A percentile compares a stretch with the other conserved stretches of the same genome.
phyloP scores from a whole-genome alignment of 140 eudicot species.

The Bidens hawaiensis region DNA sequence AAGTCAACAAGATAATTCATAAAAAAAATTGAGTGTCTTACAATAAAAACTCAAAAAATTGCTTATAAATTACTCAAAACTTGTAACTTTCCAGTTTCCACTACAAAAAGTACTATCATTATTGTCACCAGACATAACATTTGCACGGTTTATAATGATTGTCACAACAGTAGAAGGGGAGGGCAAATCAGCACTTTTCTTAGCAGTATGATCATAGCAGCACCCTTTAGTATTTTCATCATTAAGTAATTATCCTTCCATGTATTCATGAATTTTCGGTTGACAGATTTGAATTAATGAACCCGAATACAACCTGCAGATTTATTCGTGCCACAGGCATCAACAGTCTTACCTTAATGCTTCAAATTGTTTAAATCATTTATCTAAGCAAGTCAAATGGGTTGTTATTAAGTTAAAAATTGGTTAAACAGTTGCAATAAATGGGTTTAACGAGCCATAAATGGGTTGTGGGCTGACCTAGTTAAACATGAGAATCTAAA shows the following conservation, averaged over 20 bases:
- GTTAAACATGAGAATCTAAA: background rate
- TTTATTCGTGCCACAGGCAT: background rate
- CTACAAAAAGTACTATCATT: background rate
- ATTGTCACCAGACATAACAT: background rate
- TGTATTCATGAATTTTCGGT: background rate
- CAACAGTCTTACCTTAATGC: background rate
- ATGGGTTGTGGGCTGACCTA: background rate
- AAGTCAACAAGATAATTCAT: background rate
- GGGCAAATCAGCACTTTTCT: background rate
- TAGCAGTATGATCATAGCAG: background rate
- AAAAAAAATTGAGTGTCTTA: background rate
- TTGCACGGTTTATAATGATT: background rate
- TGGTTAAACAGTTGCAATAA: background rate
- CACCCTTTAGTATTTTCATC: background rate
- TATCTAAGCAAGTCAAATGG: background rate
- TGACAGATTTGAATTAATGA: background rate
- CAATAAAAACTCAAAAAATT: background rate
- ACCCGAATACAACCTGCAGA: background rate
- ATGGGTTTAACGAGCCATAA: background rate
- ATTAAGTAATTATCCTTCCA: background rate
- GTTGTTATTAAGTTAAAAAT: background rate
- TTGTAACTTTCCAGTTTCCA: background rate
- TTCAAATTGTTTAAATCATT: background rate
- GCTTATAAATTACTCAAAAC: background rate
- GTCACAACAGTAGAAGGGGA: background rate